Evolutionary conservation across 306 rosid genomes (phyloP), one percentile per base, ranked within the genome.

Genomic region (Cucurbita moschata): DNA sequence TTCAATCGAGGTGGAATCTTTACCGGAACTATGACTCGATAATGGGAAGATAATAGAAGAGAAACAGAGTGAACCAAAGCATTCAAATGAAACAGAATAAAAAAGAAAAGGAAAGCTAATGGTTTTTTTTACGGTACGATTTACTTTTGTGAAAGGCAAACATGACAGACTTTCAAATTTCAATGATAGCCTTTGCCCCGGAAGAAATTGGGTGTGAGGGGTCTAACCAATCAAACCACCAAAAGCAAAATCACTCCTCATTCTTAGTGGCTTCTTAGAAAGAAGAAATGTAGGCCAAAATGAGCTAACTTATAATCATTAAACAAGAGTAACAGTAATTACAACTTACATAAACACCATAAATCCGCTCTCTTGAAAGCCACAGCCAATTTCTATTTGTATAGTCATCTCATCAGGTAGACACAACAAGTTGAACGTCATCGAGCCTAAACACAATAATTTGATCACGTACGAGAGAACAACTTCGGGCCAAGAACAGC

Each of bases 311-410:
- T 50, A 51, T 30, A 15, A 35, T 30, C 58, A 26, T 70, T 51
- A 30, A 70, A 51, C 74, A 70, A 70, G 18, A 69, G 53, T 65
- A 19, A 43, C 5, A 65, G 72, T 70, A 70, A 70, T 70, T 70
- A 70, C 74, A 70, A 50, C 44, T 70, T 70, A 35, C 30, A 30
- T 8, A 51, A 51, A 51, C 60, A 70, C 46, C 44, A 70, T 15
- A 30, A 35, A 3, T 49, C 60, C 16, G 46, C 60, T 70, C 47
- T 15, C 57, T 35, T 1, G 42, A 51, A 68, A 26, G 44, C 23
- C 57, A 30, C 73, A 69, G 42, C 74, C 35, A 51, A 30, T 70
- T 70, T 15, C 74, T 35, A 13, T 70, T 70, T 50, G 60, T 51
- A 51, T 50, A 47, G 74, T 68, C 72, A 14, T 23, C 52, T 23